phyloP scores from a whole-genome alignment of 2,329 filamentous ascomycete genomes.

The Didymella pomorum region DNA sequence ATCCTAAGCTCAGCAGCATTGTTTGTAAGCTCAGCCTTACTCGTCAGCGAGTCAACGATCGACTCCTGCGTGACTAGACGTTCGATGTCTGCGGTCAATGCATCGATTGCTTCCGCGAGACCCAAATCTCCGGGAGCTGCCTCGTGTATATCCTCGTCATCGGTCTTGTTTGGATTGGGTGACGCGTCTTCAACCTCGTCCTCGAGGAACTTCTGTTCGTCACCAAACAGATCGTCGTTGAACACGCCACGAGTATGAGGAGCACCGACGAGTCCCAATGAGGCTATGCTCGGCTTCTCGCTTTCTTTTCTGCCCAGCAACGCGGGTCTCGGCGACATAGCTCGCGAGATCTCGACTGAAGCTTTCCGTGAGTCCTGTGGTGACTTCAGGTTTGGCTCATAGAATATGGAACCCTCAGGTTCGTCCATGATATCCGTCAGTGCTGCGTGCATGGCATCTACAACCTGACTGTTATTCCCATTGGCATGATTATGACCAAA shows the following conservation, averaged over 20 bases:
- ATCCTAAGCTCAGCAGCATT: slow-evolving; percentile 94
- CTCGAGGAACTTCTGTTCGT: slow-evolving; percentile 85
- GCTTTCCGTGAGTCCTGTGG: slow-evolving; percentile 69
- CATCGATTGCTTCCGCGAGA: slow-evolving; percentile 88
- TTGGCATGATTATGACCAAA: slow-evolving; percentile 49
- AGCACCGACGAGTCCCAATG: slow-evolving; percentile 86
- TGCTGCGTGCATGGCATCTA: slow-evolving; percentile 91
- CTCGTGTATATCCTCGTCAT: slow-evolving; percentile 86
- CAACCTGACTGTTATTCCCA: slow-evolving; percentile 77
- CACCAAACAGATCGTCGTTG: slow-evolving; percentile 88
- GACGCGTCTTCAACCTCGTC: slow-evolving; percentile 83
- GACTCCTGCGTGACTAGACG: slow-evolving; percentile 86
- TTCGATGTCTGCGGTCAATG: slow-evolving; percentile 88
- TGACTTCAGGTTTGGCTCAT: slow-evolving; percentile 60
- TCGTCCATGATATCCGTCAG: slow-evolving; percentile 90
- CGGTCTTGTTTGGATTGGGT: slow-evolving; percentile 63
- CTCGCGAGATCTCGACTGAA: slow-evolving; percentile 65
- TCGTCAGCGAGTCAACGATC: slow-evolving; percentile 87
- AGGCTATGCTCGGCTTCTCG: slow-evolving; percentile 86
- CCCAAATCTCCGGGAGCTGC: slow-evolving; percentile 94
- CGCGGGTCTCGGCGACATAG: slow-evolving; percentile 50
- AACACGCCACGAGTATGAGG: slow-evolving; percentile 92
- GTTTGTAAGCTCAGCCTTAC: slow-evolving; percentile 96
- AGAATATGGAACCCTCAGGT: slow-evolving; percentile 73
- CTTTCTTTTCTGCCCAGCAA: slow-evolving; percentile 51